These are phyloP conservation scores for Insectozyma bohioensis DNA, from an alignment of 1,139 yeast species.

Conservation along the genomic window DNA sequence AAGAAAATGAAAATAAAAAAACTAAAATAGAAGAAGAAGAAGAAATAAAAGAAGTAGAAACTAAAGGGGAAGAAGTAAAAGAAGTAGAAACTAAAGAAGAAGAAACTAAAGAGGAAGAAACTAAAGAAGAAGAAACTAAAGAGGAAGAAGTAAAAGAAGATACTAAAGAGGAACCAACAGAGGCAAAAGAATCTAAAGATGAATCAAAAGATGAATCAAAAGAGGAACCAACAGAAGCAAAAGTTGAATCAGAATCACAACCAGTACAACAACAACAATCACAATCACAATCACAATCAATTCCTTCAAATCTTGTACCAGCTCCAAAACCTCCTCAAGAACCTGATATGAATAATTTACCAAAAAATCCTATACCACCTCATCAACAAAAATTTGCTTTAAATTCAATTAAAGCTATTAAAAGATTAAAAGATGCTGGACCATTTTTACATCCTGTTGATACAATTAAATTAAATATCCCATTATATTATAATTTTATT, in stretches of 20 bases:
- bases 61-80: neutral
- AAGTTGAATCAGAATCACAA: neutral
- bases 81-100: neutral
- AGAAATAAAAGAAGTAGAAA: neutral
- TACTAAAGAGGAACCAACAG: conserved; percentile 1
- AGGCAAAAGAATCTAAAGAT: conserved; percentile 1
- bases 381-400: conserved; percentile 78
- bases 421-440: conserved; percentile 86
- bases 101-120: conserved; percentile 1
- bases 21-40: conserved; percentile 1
- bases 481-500: conserved; percentile 82
- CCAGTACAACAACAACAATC: conserved; percentile 2
- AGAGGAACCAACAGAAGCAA: neutral
- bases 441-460: conserved; percentile 93
- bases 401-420: conserved; percentile 75
- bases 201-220: conserved; percentile 2
- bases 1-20: neutral
- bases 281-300: neutral
- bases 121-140: conserved; percentile 5
- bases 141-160: conserved; percentile 1
- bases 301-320: conserved; percentile 2
- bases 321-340: conserved; percentile 42
- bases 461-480: conserved; percentile 82
- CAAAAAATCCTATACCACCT: conserved; percentile 72
- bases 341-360: conserved; percentile 70